Evolutionary conservation across 192 early-diverging fungal genomes (phyloP).

Genomic region (Paraglomus brasilianum): DNA sequence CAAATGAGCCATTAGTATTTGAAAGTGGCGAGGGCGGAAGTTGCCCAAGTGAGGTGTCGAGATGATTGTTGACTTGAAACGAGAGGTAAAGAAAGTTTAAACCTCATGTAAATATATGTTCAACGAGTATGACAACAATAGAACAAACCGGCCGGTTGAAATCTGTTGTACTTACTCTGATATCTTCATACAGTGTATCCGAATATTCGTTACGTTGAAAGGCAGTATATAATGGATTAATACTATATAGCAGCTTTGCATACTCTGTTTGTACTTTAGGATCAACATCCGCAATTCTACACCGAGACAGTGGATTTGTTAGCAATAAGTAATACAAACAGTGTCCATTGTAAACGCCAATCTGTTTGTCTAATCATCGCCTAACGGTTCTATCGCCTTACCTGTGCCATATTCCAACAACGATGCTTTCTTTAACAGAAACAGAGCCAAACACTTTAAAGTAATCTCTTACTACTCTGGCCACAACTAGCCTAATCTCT

Average conservation of each 20-base stretch:
- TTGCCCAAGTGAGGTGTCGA: slow-evolving; percentile 53
- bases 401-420: slow-evolving; percentile 21
- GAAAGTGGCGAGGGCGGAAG: slow-evolving; percentile 68
- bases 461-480: slow-evolving; percentile 29
- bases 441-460: slow-evolving; percentile 36
- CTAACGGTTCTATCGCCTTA: slow-evolving; percentile 1
- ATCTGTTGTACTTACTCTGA: background rate
- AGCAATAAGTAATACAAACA: no score
- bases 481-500: slow-evolving; percentile 17
- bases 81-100: background rate
- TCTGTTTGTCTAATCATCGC: no score
- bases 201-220: background rate
- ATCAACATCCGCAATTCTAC: slow-evolving; percentile 36
- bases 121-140: no score
- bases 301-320: no score
- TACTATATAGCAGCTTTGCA: slow-evolving; percentile 16
- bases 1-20: slow-evolving; percentile 52
- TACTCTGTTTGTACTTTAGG: slow-evolving; percentile 33
- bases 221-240: slow-evolving; percentile 19
- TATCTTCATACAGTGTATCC: background rate
- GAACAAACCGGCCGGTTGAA: no score
- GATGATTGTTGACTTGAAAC: slow-evolving; percentile 29
- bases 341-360: no score
- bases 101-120: no score
- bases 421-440: background rate